These are phyloP conservation scores for Ceratocystis cacaofunesta DNA, from an alignment of 2,329 filamentous ascomycete species.

Conservation along the genomic window DNA sequence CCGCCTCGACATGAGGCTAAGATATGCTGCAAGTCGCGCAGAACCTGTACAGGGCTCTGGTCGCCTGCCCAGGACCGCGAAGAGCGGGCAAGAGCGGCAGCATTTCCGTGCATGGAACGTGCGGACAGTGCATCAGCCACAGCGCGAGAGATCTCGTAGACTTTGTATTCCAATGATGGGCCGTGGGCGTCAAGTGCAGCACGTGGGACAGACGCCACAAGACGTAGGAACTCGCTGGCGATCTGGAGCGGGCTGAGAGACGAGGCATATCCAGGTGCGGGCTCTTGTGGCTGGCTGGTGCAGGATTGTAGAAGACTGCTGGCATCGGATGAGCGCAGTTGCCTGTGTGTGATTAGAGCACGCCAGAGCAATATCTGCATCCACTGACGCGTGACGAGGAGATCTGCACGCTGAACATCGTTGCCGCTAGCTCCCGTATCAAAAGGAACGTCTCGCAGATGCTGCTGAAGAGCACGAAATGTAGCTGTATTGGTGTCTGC, in stretches of 20 bases:
- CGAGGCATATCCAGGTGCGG: background rate
- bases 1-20: constrained; percentile 30
- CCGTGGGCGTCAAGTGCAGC: constrained; percentile 36
- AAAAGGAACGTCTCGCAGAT: constrained; percentile 28
- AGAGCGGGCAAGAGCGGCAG: background rate
- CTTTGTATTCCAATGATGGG: constrained; percentile 34
- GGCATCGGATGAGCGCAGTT: constrained; percentile 17
- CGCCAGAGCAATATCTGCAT: constrained; percentile 36
- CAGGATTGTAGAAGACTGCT: background rate
- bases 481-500: background rate
- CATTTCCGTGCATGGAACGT: constrained; percentile 12
- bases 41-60: constrained; percentile 24
- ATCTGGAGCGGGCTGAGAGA: constrained; percentile 29
- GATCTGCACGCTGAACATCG: constrained; percentile 34
- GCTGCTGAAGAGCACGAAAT: constrained; percentile 29
- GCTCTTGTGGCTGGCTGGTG: background rate
- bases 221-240: constrained; percentile 31
- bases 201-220: constrained; percentile 30
- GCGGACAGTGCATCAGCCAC: constrained; percentile 28
- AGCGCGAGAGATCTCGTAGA: constrained; percentile 32
- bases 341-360: constrained; percentile 25
- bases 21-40: constrained; percentile 27
- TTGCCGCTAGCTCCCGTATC: constrained; percentile 25
- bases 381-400: constrained; percentile 36
- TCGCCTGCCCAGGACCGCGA: constrained; percentile 10